A percentile compares a stretch with the other conserved stretches of the same genome.
Evolutionary conservation across 306 rosid genomes (phyloP).

Genomic region (Vigna hirtella): DNA sequence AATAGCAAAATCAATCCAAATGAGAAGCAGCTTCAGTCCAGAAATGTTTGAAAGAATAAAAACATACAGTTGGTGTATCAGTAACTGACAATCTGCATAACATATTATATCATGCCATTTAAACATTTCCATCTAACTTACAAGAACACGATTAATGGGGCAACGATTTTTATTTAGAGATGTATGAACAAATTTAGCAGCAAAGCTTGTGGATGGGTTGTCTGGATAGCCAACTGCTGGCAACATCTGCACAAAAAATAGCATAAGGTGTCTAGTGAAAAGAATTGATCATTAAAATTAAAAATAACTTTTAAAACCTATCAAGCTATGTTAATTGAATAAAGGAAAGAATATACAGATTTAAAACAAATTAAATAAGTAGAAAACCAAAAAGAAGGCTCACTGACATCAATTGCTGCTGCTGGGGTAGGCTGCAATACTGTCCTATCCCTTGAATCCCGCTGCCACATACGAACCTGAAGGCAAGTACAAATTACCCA

Average conservation of each 20-base stretch:
- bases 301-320: neutral
- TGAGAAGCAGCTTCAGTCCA: neutral
- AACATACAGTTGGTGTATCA: slow-evolving; percentile 20
- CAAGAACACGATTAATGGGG: slow-evolving; percentile 91
- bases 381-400: slow-evolving; percentile 15
- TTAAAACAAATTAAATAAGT: slow-evolving; percentile 9
- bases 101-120: slow-evolving; percentile 14
- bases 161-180: slow-evolving; percentile 94
- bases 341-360: slow-evolving; percentile 16
- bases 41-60: slow-evolving; percentile 34
- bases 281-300: slow-evolving; percentile 20
- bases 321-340: slow-evolving; percentile 13
- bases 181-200: slow-evolving; percentile 94
- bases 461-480: slow-evolving; percentile 93
- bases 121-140: slow-evolving; percentile 56
- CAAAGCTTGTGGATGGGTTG: slow-evolving; percentile 96
- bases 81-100: slow-evolving; percentile 30
- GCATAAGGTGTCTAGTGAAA: slow-evolving; percentile 29
- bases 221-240: slow-evolving; percentile 90
- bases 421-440: slow-evolving; percentile 89
- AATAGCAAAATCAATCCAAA: slow-evolving; percentile 28
- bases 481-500: slow-evolving; percentile 42
- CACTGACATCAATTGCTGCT: slow-evolving; percentile 90
- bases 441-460: slow-evolving; percentile 88
- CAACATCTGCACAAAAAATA: slow-evolving; percentile 71